Base-by-base conservation (phyloP, 2,329 filamentous ascomycete species). In the Diplodia mutila region DNA sequence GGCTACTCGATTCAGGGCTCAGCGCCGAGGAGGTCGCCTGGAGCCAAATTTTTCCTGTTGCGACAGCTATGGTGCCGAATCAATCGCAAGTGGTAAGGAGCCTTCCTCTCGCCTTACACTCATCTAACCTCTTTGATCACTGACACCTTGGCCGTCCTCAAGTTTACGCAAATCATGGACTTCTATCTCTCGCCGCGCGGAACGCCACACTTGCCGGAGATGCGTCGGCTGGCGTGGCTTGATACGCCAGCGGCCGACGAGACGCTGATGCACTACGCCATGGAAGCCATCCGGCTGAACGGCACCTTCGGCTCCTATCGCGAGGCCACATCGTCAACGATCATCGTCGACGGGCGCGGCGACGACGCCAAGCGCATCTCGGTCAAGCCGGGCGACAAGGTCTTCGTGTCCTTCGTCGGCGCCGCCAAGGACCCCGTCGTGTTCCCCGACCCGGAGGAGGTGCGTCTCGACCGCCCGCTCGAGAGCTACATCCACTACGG, bases 151-250 rank as follows among this genome's bases (percentile, higher is more conserved):
- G 4, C 16, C 11, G 5, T 34, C n/a, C n/a, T 18, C n/a, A 69
- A 89, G 84, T 92, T 93, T 74, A 87, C 89, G 1, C 89, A 91
- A 79, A 84, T 90, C 1, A 82, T 93, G 21, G 90, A 93, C 75
- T 93, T 87, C 79, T 93, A 91, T 74, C 83, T 93, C 5, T 85
- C 86, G 0, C 79, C 12, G 75, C 61, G 34, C 25, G 66, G 67
- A 21, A 18, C 25, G 4, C 42, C 80, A 14, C 82, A 92, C 72
- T 77, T 91, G 0, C 81, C 85, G 0, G 86, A 88, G 52, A 84
- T 94, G 66, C 84, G 89, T 71, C 80, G 80, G 21, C 80, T 91
- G 18, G 87, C 91, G 32, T 80, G 83, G 39, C 75, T 84, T 48
- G 82, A 87, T 4, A 81, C 84, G 0, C 80, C 81, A 1, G 86